Evolutionary conservation across 805 yeast species (phyloP), one percentile per base, ranked within the genome.

Genomic region (Ogataea ramenticola): DNA sequence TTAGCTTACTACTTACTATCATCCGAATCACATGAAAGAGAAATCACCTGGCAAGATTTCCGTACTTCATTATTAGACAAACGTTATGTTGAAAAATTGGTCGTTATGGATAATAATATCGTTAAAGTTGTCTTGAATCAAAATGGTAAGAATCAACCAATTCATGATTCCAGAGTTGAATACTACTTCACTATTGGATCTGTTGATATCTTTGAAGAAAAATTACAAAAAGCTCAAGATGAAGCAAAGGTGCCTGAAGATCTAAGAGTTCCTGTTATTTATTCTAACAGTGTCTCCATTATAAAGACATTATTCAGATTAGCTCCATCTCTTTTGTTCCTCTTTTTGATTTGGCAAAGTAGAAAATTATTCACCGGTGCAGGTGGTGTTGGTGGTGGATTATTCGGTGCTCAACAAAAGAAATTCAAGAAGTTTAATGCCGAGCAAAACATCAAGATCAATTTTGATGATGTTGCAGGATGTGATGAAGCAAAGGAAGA

Each of bases 401-500:
- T 53, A 36, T 84, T 88, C 60, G 81, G 83, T 44, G 81, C 84
- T 40, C 90, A 93, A 26, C 86, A 88, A 61, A 79, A 86, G 24
- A 82, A 79, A 51, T 95, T 95, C 31, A 86, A 86, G 61, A 70
- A 80, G 48, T 88, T 84, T 67, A 91, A 93, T 63, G 86, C 84
- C 59, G 97, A 93, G 52, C 82, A 90, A 2, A 95, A 88, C 49
- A 86, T 93, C 48, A 87, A 86, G 60, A 82, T 88, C 42, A 83
- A 81, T 61, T 93, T 93, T 60, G 78, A 82, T 54, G 98, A 95
- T 63, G 99, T 93, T 42, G 99, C 99, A 1, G 99, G 99, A 43
- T 86, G 91, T 72, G 85, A 82, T 49, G 99, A 93, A 67, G 96
- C 99, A 11, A 93, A 93, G 65, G 91, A 82, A 52, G 99, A 93